phyloP scores from a whole-genome alignment of 495 filamentous ascomycete genomes.

The Neurospora sp. region DNA sequence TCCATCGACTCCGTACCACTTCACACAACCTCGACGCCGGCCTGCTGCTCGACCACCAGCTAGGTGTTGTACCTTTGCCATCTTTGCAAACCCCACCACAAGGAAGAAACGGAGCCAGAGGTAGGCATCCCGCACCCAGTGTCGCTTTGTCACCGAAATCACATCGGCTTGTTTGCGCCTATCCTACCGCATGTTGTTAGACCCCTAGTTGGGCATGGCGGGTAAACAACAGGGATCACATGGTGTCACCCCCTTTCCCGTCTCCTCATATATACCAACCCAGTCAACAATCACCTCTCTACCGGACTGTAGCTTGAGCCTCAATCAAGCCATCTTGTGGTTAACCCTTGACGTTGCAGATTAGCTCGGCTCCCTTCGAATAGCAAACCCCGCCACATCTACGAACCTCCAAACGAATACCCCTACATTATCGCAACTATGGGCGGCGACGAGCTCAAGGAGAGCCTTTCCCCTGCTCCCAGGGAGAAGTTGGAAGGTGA shows the following conservation, averaged over 20 bases:
- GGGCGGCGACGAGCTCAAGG: slow-evolving; percentile 19
- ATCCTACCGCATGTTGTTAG: neutral
- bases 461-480: slow-evolving; percentile 19
- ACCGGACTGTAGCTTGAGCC: neutral
- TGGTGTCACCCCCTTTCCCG: neutral
- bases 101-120: neutral
- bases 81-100: neutral
- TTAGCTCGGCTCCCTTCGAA: neutral
- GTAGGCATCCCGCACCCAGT: neutral
- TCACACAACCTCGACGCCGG: neutral
- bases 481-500: slow-evolving; percentile 32
- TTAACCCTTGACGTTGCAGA: neutral
- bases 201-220: neutral
- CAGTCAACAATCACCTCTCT: neutral
- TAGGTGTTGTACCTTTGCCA: neutral
- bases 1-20: neutral
- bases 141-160: neutral
- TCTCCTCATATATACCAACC: neutral
- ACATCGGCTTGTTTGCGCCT: neutral
- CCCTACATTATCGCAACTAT: slow-evolving; percentile 9
- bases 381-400: neutral
- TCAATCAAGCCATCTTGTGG: neutral
- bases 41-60: neutral
- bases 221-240: neutral
- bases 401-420: neutral